Evolutionary conservation across 23 red algal genomes (phyloP).

Genomic region (Chondrus crispus): DNA sequence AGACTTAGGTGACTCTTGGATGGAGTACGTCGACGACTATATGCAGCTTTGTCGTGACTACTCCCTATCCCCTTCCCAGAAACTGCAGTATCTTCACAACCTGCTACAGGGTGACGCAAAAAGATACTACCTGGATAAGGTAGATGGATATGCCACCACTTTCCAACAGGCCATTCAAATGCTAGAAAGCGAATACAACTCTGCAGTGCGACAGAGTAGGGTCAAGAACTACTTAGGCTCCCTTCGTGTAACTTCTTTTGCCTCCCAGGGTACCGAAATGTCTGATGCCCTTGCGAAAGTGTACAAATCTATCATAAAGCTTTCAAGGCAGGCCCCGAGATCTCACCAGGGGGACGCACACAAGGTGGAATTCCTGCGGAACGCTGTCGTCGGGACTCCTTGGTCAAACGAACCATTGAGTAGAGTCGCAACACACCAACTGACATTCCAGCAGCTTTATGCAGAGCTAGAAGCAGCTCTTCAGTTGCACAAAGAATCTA

Average conservation of each 20-base stretch:
- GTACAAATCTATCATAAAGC: not conserved
- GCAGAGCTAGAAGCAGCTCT: not conserved
- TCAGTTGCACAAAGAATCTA: not conserved
- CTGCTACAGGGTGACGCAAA: not conserved
- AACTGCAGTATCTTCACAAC: not conserved
- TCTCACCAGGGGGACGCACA: not conserved
- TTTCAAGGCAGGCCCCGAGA: not conserved
- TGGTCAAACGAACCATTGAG: not conserved
- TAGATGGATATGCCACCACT: not conserved
- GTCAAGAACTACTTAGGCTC: not conserved
- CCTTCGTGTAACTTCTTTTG: not conserved
- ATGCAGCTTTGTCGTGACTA: not conserved
- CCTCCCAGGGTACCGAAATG: not conserved
- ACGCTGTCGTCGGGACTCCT: not conserved
- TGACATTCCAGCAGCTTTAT: not conserved
- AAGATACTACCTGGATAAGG: not conserved
- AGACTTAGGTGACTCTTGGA: not conserved
- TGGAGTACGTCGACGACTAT: not conserved
- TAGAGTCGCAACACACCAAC: not conserved
- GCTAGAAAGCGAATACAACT: not conserved
- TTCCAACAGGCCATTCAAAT: not conserved
- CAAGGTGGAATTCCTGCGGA: not conserved
- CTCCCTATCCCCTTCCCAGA: not conserved
- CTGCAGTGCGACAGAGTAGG: not conserved
- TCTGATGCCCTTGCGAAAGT: not conserved